These are phyloP conservation scores for Escallonia herrerae DNA, from an alignment of 129 eudicot species.

Conservation along the genomic window DNA sequence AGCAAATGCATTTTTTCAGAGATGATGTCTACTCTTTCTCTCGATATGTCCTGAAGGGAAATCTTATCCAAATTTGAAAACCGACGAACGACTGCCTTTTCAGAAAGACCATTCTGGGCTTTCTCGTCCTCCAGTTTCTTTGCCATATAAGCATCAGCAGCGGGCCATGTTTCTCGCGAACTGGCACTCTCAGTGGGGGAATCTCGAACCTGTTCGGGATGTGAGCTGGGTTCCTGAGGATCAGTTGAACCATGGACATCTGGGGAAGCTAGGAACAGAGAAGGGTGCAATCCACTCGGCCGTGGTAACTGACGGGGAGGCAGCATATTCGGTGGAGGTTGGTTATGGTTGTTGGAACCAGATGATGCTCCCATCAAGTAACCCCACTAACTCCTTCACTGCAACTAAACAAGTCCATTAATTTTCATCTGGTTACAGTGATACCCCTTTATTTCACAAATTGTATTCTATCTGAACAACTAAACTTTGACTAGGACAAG, in stretches of 20 bases:
- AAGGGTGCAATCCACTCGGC: conserved; percentile 21
- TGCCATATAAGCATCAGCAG: conserved; percentile 51
- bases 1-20: conserved; percentile 81
- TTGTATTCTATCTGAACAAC: no score
- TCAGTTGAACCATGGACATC: conserved; percentile 39
- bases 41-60: conserved; percentile 35
- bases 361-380: conserved; percentile 22
- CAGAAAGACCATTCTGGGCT: conserved; percentile 20
- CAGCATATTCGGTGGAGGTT: conserved; percentile 15
- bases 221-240: conserved; percentile 57
- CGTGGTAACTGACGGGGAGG: conserved; percentile 15
- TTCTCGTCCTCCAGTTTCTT: conserved; percentile 51
- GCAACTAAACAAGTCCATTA: background rate
- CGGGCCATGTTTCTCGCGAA: conserved; percentile 94
- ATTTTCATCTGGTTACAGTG: no score
- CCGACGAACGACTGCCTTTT: conserved; percentile 20
- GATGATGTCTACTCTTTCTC: conserved; percentile 8
- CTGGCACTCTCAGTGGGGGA: conserved; percentile 99
- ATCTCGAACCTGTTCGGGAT: conserved; percentile 64
- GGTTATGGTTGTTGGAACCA: conserved; percentile 23
- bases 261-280: conserved; percentile 45
- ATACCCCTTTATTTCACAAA: no score
- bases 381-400: background rate
- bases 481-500: no score
- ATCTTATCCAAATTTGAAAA: conserved; percentile 56